Base-by-base conservation (phyloP, 495 filamentous ascomycete species). In the Penicillium canariense region DNA sequence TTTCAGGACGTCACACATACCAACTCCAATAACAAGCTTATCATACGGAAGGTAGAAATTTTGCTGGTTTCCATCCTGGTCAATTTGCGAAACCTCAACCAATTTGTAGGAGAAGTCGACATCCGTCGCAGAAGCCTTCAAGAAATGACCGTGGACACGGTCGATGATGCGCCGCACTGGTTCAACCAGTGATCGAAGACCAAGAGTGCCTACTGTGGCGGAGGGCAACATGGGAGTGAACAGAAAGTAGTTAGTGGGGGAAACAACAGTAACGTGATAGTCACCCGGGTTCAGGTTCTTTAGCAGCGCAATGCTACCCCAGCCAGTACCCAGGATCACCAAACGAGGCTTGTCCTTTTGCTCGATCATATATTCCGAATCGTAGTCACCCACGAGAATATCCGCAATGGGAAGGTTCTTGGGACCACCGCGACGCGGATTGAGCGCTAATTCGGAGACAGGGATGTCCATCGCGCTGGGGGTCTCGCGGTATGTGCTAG, bases 181-280 rank as follows among this genome's bases (percentile, higher is more conserved):
- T 71, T 99, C 95, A 17, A 96, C 88, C 57, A 99, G 72, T 22
- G 90, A 94, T 59, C 91, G 79, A 60, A 97, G 78, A 59, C 96
- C 94, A 52, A 99, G 71, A 0, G 95, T 99, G 0, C 95, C 95
- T 23, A 99, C 95, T 0, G 95, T 99, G 7, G 93, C 95, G 18
- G 89, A 93, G 2, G 95, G 95, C 18, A 99, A 77, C 89, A 99
- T 96, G 3, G 95, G 95, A 2, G 95, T 97, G 69, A 97, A 99
- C 32, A 97, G 70, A 73, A 99, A 99, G 73, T 97, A 95, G 60
- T 97, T 97, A 26, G 86, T 87, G 1, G 95, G 92, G 1, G 89
- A 94, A 38, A 99, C 86, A 31, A 97, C 89, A 11, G 91, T 96
- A 60, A 97, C 84, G 68, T 97, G 91, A 65, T 96, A 98, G 58